Evolutionary conservation across 495 filamentous ascomycete genomes (phyloP).

Genomic region (Xylaria intraflava): DNA sequence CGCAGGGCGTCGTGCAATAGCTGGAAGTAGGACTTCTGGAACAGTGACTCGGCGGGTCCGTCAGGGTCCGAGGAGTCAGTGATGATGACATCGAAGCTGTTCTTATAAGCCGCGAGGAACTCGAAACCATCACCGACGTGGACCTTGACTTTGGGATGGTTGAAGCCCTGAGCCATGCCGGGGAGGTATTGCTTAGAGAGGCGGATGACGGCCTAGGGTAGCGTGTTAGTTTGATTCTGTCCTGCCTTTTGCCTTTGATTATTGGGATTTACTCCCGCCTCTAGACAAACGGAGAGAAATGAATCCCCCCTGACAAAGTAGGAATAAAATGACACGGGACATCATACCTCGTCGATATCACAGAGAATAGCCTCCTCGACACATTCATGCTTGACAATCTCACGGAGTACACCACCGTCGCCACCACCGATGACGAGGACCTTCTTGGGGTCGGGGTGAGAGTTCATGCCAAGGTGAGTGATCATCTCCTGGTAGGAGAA

Average conservation of each 20-base stretch:
- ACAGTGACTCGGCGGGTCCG: slow-evolving; percentile 89
- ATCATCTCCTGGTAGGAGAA: slow-evolving; percentile 99
- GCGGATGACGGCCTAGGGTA: slow-evolving; percentile 79
- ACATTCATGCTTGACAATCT: slow-evolving; percentile 95
- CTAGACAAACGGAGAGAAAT: not conserved
- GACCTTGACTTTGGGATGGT: slow-evolving; percentile 84
- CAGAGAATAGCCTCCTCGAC: slow-evolving; percentile 91
- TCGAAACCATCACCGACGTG: slow-evolving; percentile 97
- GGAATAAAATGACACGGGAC: not conserved
- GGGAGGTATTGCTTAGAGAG: slow-evolving; percentile 98
- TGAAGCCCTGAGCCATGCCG: slow-evolving; percentile 84
- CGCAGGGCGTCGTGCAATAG: slow-evolving; percentile 79
- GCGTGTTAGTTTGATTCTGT: not conserved
- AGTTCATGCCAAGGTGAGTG: slow-evolving; percentile 96
- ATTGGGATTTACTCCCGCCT: not conserved
- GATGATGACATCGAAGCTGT: slow-evolving; percentile 98
- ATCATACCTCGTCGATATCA: slow-evolving; percentile 89
- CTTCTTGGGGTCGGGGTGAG: slow-evolving; percentile 95
- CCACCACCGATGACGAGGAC: slow-evolving; percentile 97
- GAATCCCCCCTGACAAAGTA: not conserved
- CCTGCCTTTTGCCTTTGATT: not conserved
- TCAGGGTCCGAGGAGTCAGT: slow-evolving; percentile 97
- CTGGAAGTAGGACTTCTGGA: slow-evolving; percentile 99
- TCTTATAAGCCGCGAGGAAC: slow-evolving; percentile 86
- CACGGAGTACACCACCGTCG: slow-evolving; percentile 92